Base-by-base conservation (phyloP, 805 yeast species). In the Nakazawaea populi region DNA sequence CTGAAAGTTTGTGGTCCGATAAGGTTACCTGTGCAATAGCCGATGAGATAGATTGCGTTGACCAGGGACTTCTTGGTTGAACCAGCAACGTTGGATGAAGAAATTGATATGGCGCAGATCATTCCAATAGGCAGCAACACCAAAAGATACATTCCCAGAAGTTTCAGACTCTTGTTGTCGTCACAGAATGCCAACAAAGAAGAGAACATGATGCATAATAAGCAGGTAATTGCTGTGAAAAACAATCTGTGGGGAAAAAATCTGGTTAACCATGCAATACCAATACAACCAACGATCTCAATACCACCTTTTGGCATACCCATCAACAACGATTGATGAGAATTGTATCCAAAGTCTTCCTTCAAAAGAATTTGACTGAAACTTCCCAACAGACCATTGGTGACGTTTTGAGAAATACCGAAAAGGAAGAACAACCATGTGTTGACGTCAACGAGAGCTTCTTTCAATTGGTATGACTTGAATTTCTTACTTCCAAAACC, bases 1-100 rank as follows among this genome's bases (percentile, higher is more conserved):
- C 79, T 74, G 62, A 82, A 82, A 56, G 79, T 65, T 59, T 82
- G 87, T 4, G 88, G 87, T 0, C 85, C 87, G 38, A 79, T 69
- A 50, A 84, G 65, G 55, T 81, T 73, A 4, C 83, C 79, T 29
- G 80, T 62, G 14, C 80, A 77, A 62, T 79, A 80, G 4, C 75
- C 79, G 53, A 80, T 66, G 81, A 81, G 75, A 0, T 82, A 79
- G 27, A 75, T 57, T 5, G 77, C 79, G 56, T 79, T 79, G 53
- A 84, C 66, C 32, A 74, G 73, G 27, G 79, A 63, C 54, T 81
- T 73, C 58, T 82, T 82, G 6, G 84, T 79, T 50, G 79, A 77
- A 1, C 86, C 86, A 0, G 86, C 79, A 7, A 84, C 80, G 56
- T 81, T 81, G 44, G 83, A 75, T 50, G 77, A 73, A 53, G 57